Evolutionary conservation across 805 yeast genomes (phyloP).

Genomic region (Blastobotrys americana): DNA sequence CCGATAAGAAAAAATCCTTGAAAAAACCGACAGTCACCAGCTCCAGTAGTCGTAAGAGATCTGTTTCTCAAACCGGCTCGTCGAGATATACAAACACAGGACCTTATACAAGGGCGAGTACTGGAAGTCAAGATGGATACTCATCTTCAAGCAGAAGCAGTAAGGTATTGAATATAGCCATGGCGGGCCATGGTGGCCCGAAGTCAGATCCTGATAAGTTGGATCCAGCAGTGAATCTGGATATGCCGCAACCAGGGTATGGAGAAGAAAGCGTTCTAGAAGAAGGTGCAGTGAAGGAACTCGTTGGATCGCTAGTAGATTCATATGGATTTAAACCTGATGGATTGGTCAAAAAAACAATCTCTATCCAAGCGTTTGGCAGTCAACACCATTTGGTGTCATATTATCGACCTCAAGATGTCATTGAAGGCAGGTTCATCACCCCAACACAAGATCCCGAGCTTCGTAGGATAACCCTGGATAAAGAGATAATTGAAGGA

Average conservation of each 20-base stretch:
- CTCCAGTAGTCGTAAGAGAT: background rate
- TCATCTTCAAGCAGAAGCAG: too few species aligned
- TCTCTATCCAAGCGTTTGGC: constrained; percentile 51
- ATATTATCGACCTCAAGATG: constrained; percentile 73
- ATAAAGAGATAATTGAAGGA: constrained; percentile 30
- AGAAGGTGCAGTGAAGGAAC: constrained; percentile 17
- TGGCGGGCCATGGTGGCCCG: background rate
- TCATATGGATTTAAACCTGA: constrained; percentile 58
- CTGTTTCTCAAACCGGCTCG: background rate
- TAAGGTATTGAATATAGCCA: background rate
- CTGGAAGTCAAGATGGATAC: background rate
- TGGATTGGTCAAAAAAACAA: constrained; percentile 78
- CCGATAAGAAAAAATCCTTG: constrained; percentile 36
- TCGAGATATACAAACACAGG: background rate
- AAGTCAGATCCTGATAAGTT: background rate
- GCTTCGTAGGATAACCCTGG: constrained; percentile 41
- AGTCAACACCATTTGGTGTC: constrained; percentile 55
- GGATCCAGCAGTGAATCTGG: too few species aligned
- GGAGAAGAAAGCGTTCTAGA: background rate
- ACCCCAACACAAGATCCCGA: constrained; percentile 50
- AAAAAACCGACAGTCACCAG: background rate
- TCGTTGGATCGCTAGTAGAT: constrained; percentile 52
- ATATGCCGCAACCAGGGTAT: background rate
- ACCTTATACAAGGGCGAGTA: background rate
- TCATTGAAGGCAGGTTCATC: constrained; percentile 45